These are phyloP conservation scores for Primulina eburnea DNA, from an alignment of 257 asterid species.

Conservation along the genomic window DNA sequence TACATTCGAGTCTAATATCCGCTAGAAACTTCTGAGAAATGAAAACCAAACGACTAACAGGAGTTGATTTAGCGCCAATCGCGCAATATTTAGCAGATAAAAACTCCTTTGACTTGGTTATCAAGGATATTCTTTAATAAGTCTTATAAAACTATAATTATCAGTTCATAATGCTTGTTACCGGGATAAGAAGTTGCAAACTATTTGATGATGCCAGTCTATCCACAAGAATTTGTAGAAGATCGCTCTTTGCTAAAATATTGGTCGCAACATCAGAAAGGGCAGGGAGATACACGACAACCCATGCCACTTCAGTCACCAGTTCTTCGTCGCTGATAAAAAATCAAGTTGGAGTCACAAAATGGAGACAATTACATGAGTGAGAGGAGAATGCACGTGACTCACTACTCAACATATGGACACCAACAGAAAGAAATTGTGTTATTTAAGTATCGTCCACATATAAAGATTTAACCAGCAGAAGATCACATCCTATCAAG, in stretches of 20 bases:
- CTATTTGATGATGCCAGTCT: conserved; percentile 69
- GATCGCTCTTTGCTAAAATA: conserved; percentile 62
- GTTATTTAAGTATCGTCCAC: background rate
- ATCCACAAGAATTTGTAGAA: conserved; percentile 66
- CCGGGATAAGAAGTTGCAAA: conserved; percentile 92
- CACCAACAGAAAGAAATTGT: background rate
- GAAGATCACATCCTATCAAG: background rate
- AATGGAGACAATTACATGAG: background rate
- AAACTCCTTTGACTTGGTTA: conserved; percentile 1
- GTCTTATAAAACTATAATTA: conserved; percentile 8
- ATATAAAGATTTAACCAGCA: background rate
- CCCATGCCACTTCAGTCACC: conserved; percentile 98
- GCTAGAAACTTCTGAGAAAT: background rate
- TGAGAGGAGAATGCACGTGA: conserved; percentile 13
- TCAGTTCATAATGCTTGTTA: conserved; percentile 35
- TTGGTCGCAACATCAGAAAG: conserved; percentile 81
- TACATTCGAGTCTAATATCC: background rate
- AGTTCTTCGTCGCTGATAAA: conserved; percentile 80
- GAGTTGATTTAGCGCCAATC: conserved; percentile 19
- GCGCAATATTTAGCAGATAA: conserved; percentile 3
- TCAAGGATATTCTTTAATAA: background rate
- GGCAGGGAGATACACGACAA: conserved; percentile 89
- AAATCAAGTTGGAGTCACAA: conserved; percentile 22
- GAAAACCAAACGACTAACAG: conserved; percentile 3
- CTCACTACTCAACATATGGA: background rate